Evolutionary conservation across 2,329 filamentous ascomycete species (phyloP).

Genomic region (Tolypocladium tundrense): DNA sequence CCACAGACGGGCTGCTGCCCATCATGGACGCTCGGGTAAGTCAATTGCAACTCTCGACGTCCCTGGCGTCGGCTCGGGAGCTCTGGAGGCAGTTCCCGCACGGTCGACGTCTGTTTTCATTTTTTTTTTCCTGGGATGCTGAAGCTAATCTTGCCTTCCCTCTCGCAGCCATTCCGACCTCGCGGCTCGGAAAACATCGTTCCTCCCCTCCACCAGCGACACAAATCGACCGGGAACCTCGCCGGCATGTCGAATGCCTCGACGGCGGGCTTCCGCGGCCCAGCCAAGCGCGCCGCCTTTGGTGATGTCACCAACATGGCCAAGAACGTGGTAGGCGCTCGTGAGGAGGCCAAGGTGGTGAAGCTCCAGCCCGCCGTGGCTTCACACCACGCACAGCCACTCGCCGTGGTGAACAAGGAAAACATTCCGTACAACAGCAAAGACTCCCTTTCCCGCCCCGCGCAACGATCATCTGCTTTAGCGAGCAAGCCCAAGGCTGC

Average conservation of each 20-base stretch:
- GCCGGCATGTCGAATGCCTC: slow-evolving; percentile 14
- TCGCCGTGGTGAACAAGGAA: slow-evolving; percentile 30
- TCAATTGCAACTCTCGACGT: slow-evolving; percentile 3
- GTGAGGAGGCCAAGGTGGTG: slow-evolving; percentile 23
- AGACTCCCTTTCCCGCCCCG: slow-evolving; percentile 27
- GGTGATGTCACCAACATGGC: slow-evolving; percentile 70
- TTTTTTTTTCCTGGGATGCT: neutral
- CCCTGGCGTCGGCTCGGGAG: neutral
- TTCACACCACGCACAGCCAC: slow-evolving; percentile 14
- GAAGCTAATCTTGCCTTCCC: neutral
- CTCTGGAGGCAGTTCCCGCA: neutral
- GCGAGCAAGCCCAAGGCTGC: slow-evolving; percentile 11
- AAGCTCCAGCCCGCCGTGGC: slow-evolving; percentile 18
- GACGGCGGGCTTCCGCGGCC: slow-evolving; percentile 22
- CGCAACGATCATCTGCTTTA: slow-evolving; percentile 17
- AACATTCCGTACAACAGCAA: slow-evolving; percentile 24
- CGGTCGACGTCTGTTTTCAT: neutral
- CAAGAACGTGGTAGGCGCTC: slow-evolving; percentile 19
- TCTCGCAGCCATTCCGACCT: slow-evolving; percentile 26
- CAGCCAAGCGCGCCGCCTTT: slow-evolving; percentile 68
- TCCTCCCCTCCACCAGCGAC: slow-evolving; percentile 57
- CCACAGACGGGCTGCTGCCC: slow-evolving; percentile 8
- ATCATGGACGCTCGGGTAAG: slow-evolving; percentile 26
- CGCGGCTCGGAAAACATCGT: slow-evolving; percentile 45
- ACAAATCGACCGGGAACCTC: slow-evolving; percentile 67